Conservation (phyloP, 495 filamentous ascomycete species). For the Bombardia bombarda region DNA sequence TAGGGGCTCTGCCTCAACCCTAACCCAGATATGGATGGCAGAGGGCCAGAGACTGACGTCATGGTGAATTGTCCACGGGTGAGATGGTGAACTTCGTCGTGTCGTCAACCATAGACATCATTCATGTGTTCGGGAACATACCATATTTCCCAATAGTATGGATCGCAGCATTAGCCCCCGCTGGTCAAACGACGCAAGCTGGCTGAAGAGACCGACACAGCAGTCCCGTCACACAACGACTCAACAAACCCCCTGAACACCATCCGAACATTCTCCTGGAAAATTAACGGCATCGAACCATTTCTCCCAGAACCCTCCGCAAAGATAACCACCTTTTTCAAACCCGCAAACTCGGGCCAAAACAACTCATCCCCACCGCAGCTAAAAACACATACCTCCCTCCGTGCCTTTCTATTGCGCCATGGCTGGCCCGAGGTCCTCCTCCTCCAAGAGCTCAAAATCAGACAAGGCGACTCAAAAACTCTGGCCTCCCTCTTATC, state of each 20-base stretch:
- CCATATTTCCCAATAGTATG: too few species aligned
- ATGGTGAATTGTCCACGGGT: too few species aligned
- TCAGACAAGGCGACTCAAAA: conserved; percentile 25
- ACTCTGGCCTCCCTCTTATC: conserved; percentile 15
- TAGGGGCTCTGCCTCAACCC: too few species aligned
- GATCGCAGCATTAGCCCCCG: too few species aligned
- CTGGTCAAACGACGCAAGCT: too few species aligned
- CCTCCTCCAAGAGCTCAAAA: conserved; percentile 47
- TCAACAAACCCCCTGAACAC: neutral
- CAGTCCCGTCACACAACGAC: too few species aligned
- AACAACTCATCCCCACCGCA: neutral
- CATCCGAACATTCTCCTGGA: conserved; percentile 39
- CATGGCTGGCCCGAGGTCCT: conserved; percentile 41
- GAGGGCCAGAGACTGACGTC: too few species aligned
- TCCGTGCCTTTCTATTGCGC: conserved; percentile 36
- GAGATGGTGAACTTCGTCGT: too few species aligned
- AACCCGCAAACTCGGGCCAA: neutral
- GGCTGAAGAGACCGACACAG: too few species aligned
- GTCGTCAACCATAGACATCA: too few species aligned
- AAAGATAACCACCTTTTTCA: conserved; percentile 38
- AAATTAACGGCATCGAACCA: conserved; percentile 42
- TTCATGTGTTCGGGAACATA: too few species aligned
- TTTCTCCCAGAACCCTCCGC: conserved; percentile 24
- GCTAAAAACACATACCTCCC: conserved; percentile 1
- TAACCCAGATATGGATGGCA: too few species aligned